Evolutionary conservation across 176 grass and related monocot genomes (phyloP), one percentile per base, ranked within the genome.

Genomic region (Paspalum notatum): DNA sequence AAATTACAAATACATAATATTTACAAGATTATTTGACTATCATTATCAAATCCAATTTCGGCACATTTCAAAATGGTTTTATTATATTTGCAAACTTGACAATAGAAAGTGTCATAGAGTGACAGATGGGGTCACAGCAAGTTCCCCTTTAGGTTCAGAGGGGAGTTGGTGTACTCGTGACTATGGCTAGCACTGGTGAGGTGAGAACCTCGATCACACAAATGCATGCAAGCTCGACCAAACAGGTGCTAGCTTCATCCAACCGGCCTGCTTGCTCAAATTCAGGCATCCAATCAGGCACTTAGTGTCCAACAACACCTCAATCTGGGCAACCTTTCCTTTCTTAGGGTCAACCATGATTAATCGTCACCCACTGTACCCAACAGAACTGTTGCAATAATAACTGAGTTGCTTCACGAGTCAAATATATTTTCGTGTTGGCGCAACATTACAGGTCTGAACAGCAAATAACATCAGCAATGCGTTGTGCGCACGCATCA

Each of bases 41-140:
- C 24, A 50, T 40, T 41, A 32, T 8, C 17, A 43, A 64, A 9
- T 51, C 6, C 0, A 37, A 82, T 62, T 62, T 16, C 1, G 0
- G 20, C 63, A 51, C 18, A 61, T 51, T 25, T n/a, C 4, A 56
- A 81, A 83, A 65, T 65, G n/a, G 48, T 45, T 52, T 21, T 16
- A 70, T 60, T 56, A 32, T 41, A 46, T 62, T 9, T 3, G 37
- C 42, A 72, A 49, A 71, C 12, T 32, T 27, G 16, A 62, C 8
- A 52, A 8, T 5, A 72, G 0, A 12, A 82, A 62, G 44, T 27
- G 45, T 1, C 79, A 32, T 32, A 32, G 1, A 32, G 32, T 32
- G 32, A 32, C 32, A 32, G 32, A 3, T 32, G 32, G 32, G 32
- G 32, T 32, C 32, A 32, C 32, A 32, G 32, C 32, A 32, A 32